Conservation (phyloP, 106 monocot species). For the Amphibolis antarctica region DNA sequence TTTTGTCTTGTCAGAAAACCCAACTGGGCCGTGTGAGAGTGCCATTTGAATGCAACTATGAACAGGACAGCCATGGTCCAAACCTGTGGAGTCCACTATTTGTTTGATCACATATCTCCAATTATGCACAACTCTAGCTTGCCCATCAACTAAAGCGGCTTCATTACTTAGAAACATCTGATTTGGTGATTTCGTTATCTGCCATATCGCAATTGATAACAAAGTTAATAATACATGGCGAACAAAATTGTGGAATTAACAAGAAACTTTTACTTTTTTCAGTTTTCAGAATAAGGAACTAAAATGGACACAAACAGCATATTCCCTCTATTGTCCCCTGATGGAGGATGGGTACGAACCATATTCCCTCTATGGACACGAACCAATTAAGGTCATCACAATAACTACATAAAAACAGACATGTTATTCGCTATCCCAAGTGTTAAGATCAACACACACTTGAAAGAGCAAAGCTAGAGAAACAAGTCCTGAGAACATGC, state of each 20-base stretch:
- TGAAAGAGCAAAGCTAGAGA: no score
- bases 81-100: slow-evolving; percentile 3
- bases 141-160: background rate
- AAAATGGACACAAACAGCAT: no score
- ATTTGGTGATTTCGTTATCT: background rate
- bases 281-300: no score
- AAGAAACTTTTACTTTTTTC: no score
- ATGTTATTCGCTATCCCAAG: no score
- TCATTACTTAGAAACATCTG: slow-evolving; percentile 1
- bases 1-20: background rate
- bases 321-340: no score
- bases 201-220: background rate
- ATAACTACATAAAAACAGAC: no score
- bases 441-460: no score
- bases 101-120: slow-evolving; percentile 15
- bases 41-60: slow-evolving; percentile 17
- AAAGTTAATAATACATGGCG: background rate
- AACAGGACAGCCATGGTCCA: background rate
- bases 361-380: no score
- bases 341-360: no score
- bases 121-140: slow-evolving; percentile 8
- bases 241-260: background rate
- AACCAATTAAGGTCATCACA: no score
- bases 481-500: no score
- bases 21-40: slow-evolving; percentile 2